Conservation (phyloP, 768 basidiomycete genomes). For the Mycena vulgaris region DNA sequence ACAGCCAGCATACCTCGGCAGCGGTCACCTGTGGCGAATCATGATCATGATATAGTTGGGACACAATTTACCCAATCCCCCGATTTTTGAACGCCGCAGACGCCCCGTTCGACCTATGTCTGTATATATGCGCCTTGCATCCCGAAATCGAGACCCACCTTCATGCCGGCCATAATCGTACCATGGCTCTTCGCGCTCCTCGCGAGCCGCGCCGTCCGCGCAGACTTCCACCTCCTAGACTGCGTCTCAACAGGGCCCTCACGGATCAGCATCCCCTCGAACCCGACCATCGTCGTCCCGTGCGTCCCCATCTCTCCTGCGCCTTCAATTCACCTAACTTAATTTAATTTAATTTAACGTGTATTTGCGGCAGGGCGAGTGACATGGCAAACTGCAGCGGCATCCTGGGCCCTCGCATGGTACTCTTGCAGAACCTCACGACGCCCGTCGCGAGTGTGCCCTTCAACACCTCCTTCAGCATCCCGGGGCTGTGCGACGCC, state of each 20-base stretch:
- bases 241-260: constrained; percentile 4
- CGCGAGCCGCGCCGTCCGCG: constrained; percentile 1
- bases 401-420: constrained; percentile 12
- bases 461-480: constrained; percentile 7
- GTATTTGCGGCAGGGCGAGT: constrained; percentile 11
- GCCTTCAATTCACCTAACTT: no score
- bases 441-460: neutral
- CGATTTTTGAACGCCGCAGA: no score
- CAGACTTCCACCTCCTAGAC: constrained; percentile 17
- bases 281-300: constrained; percentile 17
- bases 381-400: constrained; percentile 7
- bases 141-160: no score
- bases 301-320: no score
- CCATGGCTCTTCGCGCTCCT: neutral
- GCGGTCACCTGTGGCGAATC: no score
- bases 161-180: constrained; percentile 10
- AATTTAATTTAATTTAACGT: no score
- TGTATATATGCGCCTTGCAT: no score
- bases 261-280: neutral
- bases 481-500: no score
- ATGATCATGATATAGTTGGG: no score
- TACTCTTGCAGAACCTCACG: constrained; percentile 6
- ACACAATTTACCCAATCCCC: no score
- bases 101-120: no score
- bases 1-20: no score